Percentiles rank a stretch among this genome's conserved stretches.
phyloP scores from a whole-genome alignment of 768 basidiomycete species.

The Termitomyces sp. region DNA sequence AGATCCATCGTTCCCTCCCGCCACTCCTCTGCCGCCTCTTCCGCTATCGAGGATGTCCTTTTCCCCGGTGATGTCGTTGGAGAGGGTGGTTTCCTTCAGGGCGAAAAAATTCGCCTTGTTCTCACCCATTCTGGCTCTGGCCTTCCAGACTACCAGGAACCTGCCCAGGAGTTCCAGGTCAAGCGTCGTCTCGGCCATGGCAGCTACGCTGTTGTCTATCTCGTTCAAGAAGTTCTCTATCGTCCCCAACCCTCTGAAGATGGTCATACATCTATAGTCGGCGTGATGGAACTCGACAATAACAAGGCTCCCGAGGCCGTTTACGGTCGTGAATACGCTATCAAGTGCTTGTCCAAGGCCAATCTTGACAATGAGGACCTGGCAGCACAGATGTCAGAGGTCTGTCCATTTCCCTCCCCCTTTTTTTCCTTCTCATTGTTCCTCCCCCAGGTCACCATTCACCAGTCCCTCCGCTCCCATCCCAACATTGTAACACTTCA shows the following conservation, averaged over 20 bases:
- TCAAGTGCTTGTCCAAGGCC: conserved; percentile 94
- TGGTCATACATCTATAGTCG: conserved; percentile 51
- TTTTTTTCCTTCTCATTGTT: conserved; percentile 1
- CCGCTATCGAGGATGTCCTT: conserved; percentile 55
- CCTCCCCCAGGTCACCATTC: conserved; percentile 79
- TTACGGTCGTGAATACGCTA: conserved; percentile 84
- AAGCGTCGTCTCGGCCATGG: conserved; percentile 82
- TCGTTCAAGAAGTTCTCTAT: conserved; percentile 69
- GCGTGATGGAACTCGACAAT: conserved; percentile 49
- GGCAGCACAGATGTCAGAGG: conserved; percentile 88
- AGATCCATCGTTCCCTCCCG: conserved; percentile 22
- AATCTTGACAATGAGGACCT: conserved; percentile 88
- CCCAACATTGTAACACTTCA: conserved; percentile 94
- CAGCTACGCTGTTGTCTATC: conserved; percentile 91
- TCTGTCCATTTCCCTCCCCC: conserved; percentile 22
- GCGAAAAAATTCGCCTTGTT: conserved; percentile 58
- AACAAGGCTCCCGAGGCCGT: conserved; percentile 29
- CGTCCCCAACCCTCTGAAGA: conserved; percentile 45
- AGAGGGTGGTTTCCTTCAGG: conserved; percentile 59
- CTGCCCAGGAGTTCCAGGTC: conserved; percentile 74
- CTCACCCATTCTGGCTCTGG: conserved; percentile 27
- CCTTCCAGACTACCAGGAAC: conserved; percentile 32
- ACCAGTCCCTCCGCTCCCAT: conserved; percentile 86
- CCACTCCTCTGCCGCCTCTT: conserved; percentile 30
- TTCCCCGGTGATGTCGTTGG: conserved; percentile 70